phyloP scores from a whole-genome alignment of 768 basidiomycete species.

The Phlegmacium glaucopus region DNA sequence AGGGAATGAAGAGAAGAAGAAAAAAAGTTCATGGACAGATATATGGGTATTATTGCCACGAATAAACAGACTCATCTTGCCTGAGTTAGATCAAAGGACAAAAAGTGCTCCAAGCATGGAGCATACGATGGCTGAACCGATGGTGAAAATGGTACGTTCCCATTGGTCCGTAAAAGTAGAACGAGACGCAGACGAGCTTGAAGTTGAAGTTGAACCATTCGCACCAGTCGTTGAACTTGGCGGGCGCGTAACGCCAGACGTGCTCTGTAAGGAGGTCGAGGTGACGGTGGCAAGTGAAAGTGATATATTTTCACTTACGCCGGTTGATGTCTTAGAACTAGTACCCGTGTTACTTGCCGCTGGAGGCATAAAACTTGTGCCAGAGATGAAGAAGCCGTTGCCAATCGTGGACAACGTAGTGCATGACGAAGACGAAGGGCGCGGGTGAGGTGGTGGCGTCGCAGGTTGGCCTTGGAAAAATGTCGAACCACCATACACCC shows the following conservation, averaged over 20 bases:
- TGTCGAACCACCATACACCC: constrained; percentile 64
- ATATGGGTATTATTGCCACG: too few relatives aligned
- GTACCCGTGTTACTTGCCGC: constrained; percentile 4
- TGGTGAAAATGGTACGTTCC: constrained; percentile 20
- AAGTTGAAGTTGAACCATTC: background rate
- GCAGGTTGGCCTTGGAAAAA: constrained; percentile 59
- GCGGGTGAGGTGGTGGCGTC: constrained; percentile 55
- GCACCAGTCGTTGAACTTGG: background rate
- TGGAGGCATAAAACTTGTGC: constrained; percentile 19
- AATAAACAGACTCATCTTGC: too few relatives aligned
- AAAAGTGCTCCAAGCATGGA: constrained; percentile 17
- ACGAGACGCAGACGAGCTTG: constrained; percentile 8
- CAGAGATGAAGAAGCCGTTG: constrained; percentile 37
- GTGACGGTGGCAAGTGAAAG: constrained; percentile 1
- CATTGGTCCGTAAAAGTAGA: constrained; percentile 12
- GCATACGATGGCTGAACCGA: constrained; percentile 16
- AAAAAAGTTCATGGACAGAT: too few relatives aligned
- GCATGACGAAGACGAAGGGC: constrained; percentile 62
- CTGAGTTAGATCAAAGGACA: too few relatives aligned
- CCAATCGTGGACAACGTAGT: constrained; percentile 46
- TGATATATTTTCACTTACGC: constrained; percentile 5
- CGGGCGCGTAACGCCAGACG: background rate
- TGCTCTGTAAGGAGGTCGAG: constrained; percentile 8
- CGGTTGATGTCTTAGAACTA: background rate
- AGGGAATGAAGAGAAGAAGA: too few relatives aligned